Evolutionary conservation across 2,329 filamentous ascomycete genomes (phyloP).

Genomic region (Xylaria multiplex): DNA sequence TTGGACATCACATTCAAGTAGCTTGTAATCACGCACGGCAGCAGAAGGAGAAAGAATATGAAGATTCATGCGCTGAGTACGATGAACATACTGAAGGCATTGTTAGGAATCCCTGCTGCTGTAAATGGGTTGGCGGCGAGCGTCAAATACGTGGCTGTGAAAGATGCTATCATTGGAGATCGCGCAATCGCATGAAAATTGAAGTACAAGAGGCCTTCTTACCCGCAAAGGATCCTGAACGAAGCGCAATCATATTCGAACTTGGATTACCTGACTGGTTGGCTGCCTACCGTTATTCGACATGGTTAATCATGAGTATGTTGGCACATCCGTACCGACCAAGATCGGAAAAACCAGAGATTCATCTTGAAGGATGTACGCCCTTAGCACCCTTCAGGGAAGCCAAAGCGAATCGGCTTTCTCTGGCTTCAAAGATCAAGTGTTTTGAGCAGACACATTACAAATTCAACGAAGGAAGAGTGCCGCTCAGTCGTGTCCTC

Average conservation of each 20-base stretch:
- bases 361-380: conserved; percentile 40
- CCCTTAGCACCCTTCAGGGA: conserved; percentile 34
- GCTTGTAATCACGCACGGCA: conserved; percentile 32
- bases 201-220: conserved; percentile 61
- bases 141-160: conserved; percentile 51
- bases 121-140: conserved; percentile 41
- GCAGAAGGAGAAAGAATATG: conserved; percentile 36
- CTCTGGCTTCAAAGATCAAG: conserved; percentile 48
- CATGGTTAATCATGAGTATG: conserved; percentile 58
- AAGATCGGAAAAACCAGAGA: conserved; percentile 20
- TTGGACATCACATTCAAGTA: conserved; percentile 34
- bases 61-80: conserved; percentile 31
- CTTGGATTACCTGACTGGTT: conserved; percentile 57
- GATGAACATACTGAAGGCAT: conserved; percentile 52
- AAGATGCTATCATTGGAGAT: conserved; percentile 54
- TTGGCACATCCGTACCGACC: conserved; percentile 49
- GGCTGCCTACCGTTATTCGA: conserved; percentile 61
- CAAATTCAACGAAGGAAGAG: conserved; percentile 44
- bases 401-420: conserved; percentile 29
- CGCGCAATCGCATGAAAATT: conserved; percentile 55
- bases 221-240: conserved; percentile 50
- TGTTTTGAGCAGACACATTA: conserved; percentile 49
- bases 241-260: conserved; percentile 63
- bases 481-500: conserved; percentile 40
- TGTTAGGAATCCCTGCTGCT: conserved; percentile 48